These are phyloP conservation scores for Trypanosoma melophagium DNA, from an alignment of 208 protist species.

Conservation along the genomic window DNA sequence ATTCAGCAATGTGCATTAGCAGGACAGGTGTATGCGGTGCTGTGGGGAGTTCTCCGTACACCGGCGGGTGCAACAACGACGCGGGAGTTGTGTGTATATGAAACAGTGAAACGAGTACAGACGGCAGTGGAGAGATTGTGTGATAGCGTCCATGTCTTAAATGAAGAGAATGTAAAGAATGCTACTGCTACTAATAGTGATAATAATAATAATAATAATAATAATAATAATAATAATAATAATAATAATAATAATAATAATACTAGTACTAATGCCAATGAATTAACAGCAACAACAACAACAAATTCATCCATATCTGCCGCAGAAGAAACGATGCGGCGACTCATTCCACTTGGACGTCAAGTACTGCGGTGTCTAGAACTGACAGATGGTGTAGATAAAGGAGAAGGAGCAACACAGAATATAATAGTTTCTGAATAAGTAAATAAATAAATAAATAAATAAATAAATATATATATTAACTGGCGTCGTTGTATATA, in stretches of 20 bases:
- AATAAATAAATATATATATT: not conserved
- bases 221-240: slow-evolving; percentile 13
- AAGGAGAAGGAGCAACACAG: slow-evolving; percentile 6
- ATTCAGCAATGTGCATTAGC: slow-evolving; percentile 59
- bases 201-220: slow-evolving; percentile 7
- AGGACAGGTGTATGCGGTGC: slow-evolving; percentile 64
- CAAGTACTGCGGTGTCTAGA: slow-evolving; percentile 41
- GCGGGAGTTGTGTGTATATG: slow-evolving; percentile 42
- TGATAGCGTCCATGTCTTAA: not conserved
- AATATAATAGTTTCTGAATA: not conserved
- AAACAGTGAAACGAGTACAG: slow-evolving; percentile 44
- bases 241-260: slow-evolving; percentile 2
- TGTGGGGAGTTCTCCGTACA: slow-evolving; percentile 64
- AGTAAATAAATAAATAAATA: not conserved
- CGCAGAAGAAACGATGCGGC: slow-evolving; percentile 48
- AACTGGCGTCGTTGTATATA: no score
- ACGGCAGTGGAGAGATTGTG: slow-evolving; percentile 26
- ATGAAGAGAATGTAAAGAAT: not conserved
- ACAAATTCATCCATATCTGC: slow-evolving; percentile 3
- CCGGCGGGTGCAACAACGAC: slow-evolving; percentile 39
- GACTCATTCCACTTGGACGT: slow-evolving; percentile 46
- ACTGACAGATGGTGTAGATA: not conserved
- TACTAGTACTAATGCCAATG: not conserved
- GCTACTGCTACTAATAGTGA: slow-evolving; percentile 20
- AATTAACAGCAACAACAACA: not conserved